Conservation (phyloP, 768 basidiomycete species). For the Lactifluus pinguis region DNA sequence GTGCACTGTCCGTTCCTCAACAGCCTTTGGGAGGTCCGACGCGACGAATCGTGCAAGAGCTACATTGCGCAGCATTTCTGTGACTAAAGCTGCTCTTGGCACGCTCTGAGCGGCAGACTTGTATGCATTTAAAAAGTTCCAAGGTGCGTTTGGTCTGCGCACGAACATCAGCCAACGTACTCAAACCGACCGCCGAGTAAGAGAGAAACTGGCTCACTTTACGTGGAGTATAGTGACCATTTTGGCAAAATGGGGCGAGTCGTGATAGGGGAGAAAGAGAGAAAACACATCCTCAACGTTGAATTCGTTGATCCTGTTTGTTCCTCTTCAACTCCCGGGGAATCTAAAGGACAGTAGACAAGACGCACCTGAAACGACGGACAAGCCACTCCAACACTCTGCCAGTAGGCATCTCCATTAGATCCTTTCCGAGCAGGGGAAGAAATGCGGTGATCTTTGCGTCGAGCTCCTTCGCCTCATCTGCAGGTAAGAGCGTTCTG, state of each 20-base stretch:
- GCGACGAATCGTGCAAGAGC: slow-evolving; percentile 68
- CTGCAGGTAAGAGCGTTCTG: slow-evolving; percentile 61
- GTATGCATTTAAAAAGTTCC: too few relatives aligned
- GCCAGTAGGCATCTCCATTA: slow-evolving; percentile 72
- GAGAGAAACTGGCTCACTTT: too few relatives aligned
- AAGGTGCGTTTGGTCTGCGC: too few relatives aligned
- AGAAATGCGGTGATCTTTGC: slow-evolving; percentile 52
- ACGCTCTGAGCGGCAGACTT: slow-evolving; percentile 70
- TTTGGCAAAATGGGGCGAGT: too few relatives aligned
- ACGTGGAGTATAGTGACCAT: too few relatives aligned
- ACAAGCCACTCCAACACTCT: slow-evolving; percentile 94
- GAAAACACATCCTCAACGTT: slow-evolving; percentile 71
- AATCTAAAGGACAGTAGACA: background rate
- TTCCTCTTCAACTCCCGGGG: background rate
- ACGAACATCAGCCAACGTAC: too few relatives aligned
- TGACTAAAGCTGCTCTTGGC: slow-evolving; percentile 63
- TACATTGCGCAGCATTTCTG: slow-evolving; percentile 62
- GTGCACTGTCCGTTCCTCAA: slow-evolving; percentile 39
- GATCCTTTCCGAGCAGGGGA: slow-evolving; percentile 63
- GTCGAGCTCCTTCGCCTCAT: slow-evolving; percentile 59
- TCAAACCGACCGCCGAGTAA: too few relatives aligned
- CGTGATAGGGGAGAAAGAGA: slow-evolving; percentile 90
- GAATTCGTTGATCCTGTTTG: slow-evolving; percentile 85
- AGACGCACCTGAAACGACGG: slow-evolving; percentile 72
- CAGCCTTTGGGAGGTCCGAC: slow-evolving; percentile 49